phyloP scores from a whole-genome alignment of 2,329 filamentous ascomycete genomes.

The Curvularia eragrostidis region DNA sequence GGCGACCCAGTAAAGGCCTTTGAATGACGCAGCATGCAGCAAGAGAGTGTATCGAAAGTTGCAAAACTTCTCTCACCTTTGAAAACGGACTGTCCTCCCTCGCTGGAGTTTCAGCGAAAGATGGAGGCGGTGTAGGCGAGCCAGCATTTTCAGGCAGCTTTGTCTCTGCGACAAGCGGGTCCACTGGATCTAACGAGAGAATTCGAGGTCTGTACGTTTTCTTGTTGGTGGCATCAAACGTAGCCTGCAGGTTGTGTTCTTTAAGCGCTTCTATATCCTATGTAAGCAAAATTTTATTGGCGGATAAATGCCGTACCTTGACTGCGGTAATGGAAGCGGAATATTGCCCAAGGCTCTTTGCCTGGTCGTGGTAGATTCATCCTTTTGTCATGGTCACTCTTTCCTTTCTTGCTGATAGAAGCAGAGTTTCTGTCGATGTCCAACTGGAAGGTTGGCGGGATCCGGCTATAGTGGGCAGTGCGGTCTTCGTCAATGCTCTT shows the following conservation, averaged over 20 bases:
- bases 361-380: conserved; percentile 38
- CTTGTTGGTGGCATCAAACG: conserved; percentile 18
- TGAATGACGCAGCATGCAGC: too few relatives aligned
- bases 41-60: too few relatives aligned
- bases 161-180: conserved; percentile 11
- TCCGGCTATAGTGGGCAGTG: conserved; percentile 18
- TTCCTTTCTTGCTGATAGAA: conserved; percentile 13
- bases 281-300: not conserved
- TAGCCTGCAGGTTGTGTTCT: conserved; percentile 12
- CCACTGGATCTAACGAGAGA: conserved; percentile 28
- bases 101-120: conserved; percentile 12
- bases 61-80: conserved; percentile 21
- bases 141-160: conserved; percentile 18
- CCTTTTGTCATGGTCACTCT: not conserved
- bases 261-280: conserved; percentile 26
- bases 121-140: conserved; percentile 21
- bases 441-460: conserved; percentile 35
- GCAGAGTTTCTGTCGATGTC: conserved; percentile 26
- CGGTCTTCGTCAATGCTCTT: not conserved
- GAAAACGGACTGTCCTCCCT: conserved; percentile 1
- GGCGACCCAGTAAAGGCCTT: too few relatives aligned
- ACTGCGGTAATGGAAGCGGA: conserved; percentile 53
- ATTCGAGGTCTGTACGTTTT: conserved; percentile 10
- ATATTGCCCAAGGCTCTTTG: conserved; percentile 47
- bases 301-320: conserved; percentile 30